phyloP scores from a whole-genome alignment of 164 flowering plant species.

The Stephania japonica region DNA sequence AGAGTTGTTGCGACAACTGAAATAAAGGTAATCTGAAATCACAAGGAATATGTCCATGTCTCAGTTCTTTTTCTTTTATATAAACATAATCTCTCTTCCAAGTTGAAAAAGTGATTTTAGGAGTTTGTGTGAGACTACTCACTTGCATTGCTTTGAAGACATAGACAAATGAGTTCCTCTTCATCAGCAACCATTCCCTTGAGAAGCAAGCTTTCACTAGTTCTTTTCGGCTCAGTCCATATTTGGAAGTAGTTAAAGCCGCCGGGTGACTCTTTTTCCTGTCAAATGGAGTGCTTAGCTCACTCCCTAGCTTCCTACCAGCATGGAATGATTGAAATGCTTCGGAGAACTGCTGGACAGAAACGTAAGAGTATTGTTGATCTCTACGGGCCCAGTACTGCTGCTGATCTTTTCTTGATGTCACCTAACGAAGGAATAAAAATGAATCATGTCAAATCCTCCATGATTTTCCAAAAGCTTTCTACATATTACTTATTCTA shows the following conservation, averaged over 20 bases:
- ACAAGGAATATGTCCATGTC: not conserved
- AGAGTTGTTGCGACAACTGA: constrained; percentile 32
- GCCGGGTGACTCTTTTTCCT: constrained; percentile 48
- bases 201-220: constrained; percentile 38
- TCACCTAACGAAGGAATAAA: constrained; percentile 19
- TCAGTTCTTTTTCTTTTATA: not conserved
- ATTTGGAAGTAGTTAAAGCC: constrained; percentile 38
- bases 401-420: constrained; percentile 31
- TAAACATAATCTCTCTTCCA: not conserved
- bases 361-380: constrained; percentile 20
- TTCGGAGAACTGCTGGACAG: constrained; percentile 29
- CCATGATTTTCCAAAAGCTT: not conserved
- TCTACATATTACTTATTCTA: not conserved
- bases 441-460: not conserved
- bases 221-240: constrained; percentile 38
- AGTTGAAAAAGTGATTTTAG: not conserved
- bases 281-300: constrained; percentile 32
- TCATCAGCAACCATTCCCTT: constrained; percentile 48
- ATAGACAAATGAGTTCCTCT: constrained; percentile 53
- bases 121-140: not conserved
- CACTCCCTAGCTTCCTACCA: constrained; percentile 20
- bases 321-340: constrained; percentile 29
- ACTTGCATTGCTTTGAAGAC: constrained; percentile 44
- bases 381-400: constrained; percentile 29
- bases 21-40: constrained; percentile 30